Conservation (phyloP, 2,329 filamentous ascomycete genomes). For the Dactylellina cionopaga region DNA sequence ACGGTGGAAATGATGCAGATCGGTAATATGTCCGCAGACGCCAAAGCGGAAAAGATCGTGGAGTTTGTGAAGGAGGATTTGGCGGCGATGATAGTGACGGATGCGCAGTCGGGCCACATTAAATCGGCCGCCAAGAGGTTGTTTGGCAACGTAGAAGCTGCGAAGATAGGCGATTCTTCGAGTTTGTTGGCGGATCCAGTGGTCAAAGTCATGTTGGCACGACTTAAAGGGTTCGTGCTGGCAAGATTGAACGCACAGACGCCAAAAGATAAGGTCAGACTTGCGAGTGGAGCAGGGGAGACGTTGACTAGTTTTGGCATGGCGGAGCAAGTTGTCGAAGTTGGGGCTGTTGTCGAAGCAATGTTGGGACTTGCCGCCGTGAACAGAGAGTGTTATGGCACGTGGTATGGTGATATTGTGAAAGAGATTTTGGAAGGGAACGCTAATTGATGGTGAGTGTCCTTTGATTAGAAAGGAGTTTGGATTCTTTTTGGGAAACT, state of each 20-base stretch:
- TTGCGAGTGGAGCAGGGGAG: conserved; percentile 55
- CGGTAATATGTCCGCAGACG: conserved; percentile 5
- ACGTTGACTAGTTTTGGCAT: conserved; percentile 55
- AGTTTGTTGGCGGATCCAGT: conserved; percentile 53
- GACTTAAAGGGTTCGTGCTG: conserved; percentile 54
- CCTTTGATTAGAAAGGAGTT: conserved; percentile 17
- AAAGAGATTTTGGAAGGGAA: conserved; percentile 9
- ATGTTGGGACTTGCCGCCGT: conserved; percentile 42
- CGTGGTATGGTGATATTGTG: conserved; percentile 54
- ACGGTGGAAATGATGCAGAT: conserved; percentile 37
- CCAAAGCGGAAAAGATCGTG: conserved; percentile 25
- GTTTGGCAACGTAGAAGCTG: conserved; percentile 49
- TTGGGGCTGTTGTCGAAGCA: conserved; percentile 52
- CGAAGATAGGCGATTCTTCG: conserved; percentile 44
- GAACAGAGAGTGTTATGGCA: conserved; percentile 53
- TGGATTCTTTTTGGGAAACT: conserved; percentile 9
- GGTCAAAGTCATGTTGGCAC: conserved; percentile 54
- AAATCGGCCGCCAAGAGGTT: conserved; percentile 48
- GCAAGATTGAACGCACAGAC: conserved; percentile 54
- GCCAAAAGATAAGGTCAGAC: conserved; percentile 54
- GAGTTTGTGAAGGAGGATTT: conserved; percentile 27
- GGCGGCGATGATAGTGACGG: conserved; percentile 38
- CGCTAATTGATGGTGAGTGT: conserved; percentile 5
- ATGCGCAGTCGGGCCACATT: conserved; percentile 53
- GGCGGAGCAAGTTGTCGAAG: conserved; percentile 55